Percentiles rank a stretch among this genome's conserved stretches.
Conservation (phyloP, 2,329 filamentous ascomycete genomes). For the Hypoxylon sp. region DNA sequence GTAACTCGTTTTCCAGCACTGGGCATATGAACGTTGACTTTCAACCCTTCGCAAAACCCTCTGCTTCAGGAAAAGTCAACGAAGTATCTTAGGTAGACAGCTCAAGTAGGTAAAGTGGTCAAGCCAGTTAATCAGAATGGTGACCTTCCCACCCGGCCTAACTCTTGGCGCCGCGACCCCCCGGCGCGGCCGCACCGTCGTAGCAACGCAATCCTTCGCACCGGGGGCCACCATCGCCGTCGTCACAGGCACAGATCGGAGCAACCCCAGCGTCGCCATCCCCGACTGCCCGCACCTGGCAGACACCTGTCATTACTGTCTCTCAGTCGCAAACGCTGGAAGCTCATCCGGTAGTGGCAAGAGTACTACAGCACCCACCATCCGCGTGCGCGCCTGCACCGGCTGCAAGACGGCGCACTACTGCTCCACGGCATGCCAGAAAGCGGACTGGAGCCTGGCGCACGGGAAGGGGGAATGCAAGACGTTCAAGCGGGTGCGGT, state of each 20-base stretch:
- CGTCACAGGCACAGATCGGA: conserved; percentile 54
- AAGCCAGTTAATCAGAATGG: background rate
- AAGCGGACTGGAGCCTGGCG: conserved; percentile 65
- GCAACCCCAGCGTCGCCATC: conserved; percentile 61
- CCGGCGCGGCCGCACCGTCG: conserved; percentile 62
- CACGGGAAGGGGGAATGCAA: conserved; percentile 71
- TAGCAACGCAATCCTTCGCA: conserved; percentile 59
- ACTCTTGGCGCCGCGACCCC: conserved; percentile 25
- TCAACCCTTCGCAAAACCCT: background rate
- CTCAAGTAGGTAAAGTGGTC: background rate
- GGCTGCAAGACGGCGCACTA: conserved; percentile 69
- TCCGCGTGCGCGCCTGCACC: conserved; percentile 61
- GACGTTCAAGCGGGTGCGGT: conserved; percentile 59
- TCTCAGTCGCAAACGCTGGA: conserved; percentile 46
- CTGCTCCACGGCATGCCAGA: conserved; percentile 69
- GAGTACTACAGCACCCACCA: background rate
- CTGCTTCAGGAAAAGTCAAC: too few relatives aligned
- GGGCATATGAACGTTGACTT: background rate
- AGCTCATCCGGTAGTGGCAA: too few relatives aligned
- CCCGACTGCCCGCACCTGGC: conserved; percentile 61
- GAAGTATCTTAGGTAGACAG: background rate
- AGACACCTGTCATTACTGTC: conserved; percentile 66
- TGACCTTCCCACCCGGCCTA: conserved; percentile 39
- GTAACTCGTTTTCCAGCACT: too few relatives aligned
- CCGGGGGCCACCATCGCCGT: conserved; percentile 63